Base-by-base conservation (phyloP, 805 yeast genomes). In the Suhomyces prunicola region DNA sequence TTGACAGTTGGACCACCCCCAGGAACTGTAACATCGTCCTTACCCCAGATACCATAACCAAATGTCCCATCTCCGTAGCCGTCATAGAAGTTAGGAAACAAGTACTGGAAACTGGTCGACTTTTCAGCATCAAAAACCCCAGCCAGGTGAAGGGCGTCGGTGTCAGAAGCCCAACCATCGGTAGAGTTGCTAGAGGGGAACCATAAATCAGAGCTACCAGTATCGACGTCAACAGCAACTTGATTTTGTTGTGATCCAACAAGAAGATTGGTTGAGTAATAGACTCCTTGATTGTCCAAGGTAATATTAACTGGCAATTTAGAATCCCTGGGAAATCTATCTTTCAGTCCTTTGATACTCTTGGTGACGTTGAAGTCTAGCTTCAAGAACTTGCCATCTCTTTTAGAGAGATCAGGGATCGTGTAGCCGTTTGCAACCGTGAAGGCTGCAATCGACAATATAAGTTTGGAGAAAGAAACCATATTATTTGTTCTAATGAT, bases 21-120 rank as follows among this genome's bases (percentile, higher is more conserved):
- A 6, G 50, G 44, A 17, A 54, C 6, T 9, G 31, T n/a, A 24
- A 57, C 19, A 9, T 44, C 39, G 36, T 54, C 59, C 4, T 6
- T 46, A 9, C 22, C 50, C 4, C 55, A 52, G 6, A 23, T 52
- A 27, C 86, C 86, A 5, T 52, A 47, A 4, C 84, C 84, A 48
- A 60, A 68, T 1, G 82, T 71, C 6, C 68, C 62, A 61, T 82
- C 86, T 4, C 78, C 84, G 56, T 82, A 82, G 5, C 61, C 41
- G 55, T 81, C 82, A 58, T 80, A 81, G 1, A 59, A 53, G 3
- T 66, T 62, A 5, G 74, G 74, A 1, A 82, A 67, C 15, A 60
- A 54, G 58, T 81, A 81, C 5, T 61, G 54, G 65, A 74, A 81
- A 2, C 79, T 51, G 23, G 60, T 55, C 0, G 84, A 79, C 2